Conservation (phyloP, 129 eudicot species). For the Dittrichia graveolens region DNA sequence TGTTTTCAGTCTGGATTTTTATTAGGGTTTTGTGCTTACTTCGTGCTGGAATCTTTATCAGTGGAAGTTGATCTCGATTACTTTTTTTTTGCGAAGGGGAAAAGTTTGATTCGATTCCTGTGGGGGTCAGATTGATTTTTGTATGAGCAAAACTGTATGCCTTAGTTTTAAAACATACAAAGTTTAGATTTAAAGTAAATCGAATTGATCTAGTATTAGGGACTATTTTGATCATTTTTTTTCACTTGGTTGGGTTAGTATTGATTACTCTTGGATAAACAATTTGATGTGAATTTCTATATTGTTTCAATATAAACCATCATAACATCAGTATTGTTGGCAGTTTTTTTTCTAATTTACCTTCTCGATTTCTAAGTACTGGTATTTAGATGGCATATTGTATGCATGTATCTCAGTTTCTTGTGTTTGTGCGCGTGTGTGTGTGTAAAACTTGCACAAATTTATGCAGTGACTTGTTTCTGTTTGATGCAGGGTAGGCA, state of each 20-base stretch:
- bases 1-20: background rate
- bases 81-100: background rate
- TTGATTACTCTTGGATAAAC: background rate
- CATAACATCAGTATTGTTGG: background rate
- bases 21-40: slow-evolving; percentile 28
- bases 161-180: slow-evolving; percentile 8
- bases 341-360: background rate
- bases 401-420: slow-evolving; percentile 5
- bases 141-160: slow-evolving; percentile 7
- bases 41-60: slow-evolving; percentile 11
- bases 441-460: background rate
- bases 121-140: slow-evolving; percentile 10
- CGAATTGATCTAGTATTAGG: slow-evolving; percentile 22
- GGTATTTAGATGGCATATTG: background rate
- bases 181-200: background rate
- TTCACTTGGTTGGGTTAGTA: background rate
- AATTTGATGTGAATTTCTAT: slow-evolving; percentile 14
- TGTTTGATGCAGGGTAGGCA: slow-evolving; percentile 85
- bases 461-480: slow-evolving; percentile 10
- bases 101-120: slow-evolving; percentile 25
- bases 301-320: background rate
- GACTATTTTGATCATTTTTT: background rate
- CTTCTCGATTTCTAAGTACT: background rate
- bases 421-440: background rate
- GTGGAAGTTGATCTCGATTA: slow-evolving; percentile 28